Evolutionary conservation across 108 stramenopile species (phyloP).

Genomic region (Cyclotella baltica): DNA sequence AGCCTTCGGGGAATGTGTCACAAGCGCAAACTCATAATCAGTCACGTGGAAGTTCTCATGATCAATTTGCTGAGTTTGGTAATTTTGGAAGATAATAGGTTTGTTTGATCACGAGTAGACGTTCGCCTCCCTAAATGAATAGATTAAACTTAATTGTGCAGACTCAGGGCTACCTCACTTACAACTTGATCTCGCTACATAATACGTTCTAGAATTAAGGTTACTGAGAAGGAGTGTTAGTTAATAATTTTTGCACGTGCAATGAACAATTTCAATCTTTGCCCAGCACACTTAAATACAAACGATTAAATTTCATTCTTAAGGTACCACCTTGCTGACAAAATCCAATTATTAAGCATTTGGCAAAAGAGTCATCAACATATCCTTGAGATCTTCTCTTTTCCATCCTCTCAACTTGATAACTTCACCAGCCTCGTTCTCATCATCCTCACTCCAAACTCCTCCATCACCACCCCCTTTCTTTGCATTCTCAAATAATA

Average conservation of each 20-base stretch:
- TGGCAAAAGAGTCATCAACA: conserved; percentile 68
- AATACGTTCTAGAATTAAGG: no score
- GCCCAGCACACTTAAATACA: no score
- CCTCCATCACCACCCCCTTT: conserved; percentile 52
- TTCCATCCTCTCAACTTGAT: conserved; percentile 63
- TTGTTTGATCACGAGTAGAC: no score
- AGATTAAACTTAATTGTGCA: no score
- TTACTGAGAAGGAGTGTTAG: no score
- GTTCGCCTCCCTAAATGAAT: no score
- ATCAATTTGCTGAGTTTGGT: conserved; percentile 58
- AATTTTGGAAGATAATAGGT: conserved; percentile 47
- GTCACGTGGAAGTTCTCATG: conserved; percentile 25
- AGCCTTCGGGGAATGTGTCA: conserved; percentile 4
- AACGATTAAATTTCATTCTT: background rate
- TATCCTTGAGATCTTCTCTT: conserved; percentile 71
- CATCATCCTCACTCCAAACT: conserved; percentile 49
- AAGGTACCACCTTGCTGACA: background rate
- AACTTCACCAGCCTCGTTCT: conserved; percentile 55
- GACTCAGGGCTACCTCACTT: no score
- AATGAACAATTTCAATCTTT: no score
- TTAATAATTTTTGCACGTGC: no score
- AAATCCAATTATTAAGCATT: conserved; percentile 46
- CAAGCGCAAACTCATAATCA: conserved; percentile 25
- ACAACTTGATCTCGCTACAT: no score
- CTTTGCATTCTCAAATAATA: conserved; percentile 51